These are phyloP conservation scores for Daldinia sp. DNA, from an alignment of 2,329 filamentous ascomycete genomes.

Conservation along the genomic window DNA sequence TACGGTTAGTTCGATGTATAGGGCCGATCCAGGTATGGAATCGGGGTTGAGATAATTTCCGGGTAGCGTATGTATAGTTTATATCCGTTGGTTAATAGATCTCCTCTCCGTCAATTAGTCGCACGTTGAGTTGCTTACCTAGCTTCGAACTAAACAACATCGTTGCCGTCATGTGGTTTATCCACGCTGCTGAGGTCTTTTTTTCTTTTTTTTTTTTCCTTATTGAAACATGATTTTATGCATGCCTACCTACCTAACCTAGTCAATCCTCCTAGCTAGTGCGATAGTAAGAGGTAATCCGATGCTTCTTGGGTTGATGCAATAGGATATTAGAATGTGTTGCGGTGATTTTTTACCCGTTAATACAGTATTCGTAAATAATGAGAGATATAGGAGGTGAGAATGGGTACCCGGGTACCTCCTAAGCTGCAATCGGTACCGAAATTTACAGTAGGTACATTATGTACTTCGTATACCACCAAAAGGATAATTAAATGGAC, in stretches of 20 bases:
- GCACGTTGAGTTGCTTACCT: not conserved
- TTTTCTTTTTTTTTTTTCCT: too few species aligned
- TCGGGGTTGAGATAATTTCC: not conserved
- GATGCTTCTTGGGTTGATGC: not conserved
- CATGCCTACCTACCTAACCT: too few species aligned
- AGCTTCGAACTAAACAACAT: not conserved
- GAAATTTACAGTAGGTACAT: not conserved
- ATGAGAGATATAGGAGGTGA: too few species aligned
- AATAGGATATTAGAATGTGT: not conserved
- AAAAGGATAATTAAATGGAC: not conserved
- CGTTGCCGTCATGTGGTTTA: slow-evolving; percentile 6
- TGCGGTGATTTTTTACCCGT: too few species aligned
- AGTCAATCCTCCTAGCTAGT: not conserved
- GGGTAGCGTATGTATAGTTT: not conserved
- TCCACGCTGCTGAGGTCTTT: slow-evolving; percentile 1
- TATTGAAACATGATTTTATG: not conserved
- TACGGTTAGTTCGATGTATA: not conserved
- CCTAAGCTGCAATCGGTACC: too few species aligned
- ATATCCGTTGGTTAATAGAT: not conserved
- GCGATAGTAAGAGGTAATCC: not conserved
- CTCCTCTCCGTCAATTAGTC: not conserved
- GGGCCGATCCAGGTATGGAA: not conserved
- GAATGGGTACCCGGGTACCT: too few species aligned
- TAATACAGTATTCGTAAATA: too few species aligned
- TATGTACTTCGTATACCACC: not conserved